Conservation (phyloP, 768 basidiomycete genomes). For the Lactarius vividus region DNA sequence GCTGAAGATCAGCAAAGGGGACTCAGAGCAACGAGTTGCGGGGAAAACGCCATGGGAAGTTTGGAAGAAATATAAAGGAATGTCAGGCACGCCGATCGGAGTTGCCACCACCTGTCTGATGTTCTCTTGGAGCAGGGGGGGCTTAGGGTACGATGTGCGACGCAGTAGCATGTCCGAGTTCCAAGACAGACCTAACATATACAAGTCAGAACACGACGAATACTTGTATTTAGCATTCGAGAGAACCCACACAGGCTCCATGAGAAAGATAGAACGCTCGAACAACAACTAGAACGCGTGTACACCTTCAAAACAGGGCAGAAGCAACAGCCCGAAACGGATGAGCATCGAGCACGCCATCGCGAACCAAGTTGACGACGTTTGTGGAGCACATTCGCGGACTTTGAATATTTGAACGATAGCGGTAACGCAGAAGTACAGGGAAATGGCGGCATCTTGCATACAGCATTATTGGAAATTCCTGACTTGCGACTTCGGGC, state of each 20-base stretch:
- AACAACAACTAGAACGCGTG: neutral
- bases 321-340: neutral
- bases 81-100: neutral
- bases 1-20: constrained; percentile 15
- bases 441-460: neutral
- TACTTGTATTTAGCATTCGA: neutral
- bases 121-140: neutral
- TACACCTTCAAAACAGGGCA: neutral
- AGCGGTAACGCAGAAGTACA: neutral
- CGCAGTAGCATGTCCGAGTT: neutral
- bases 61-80: constrained; percentile 7
- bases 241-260: neutral
- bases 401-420: neutral
- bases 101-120: neutral
- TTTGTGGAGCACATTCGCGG: constrained; percentile 20
- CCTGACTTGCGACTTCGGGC: neutral
- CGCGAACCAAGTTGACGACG: constrained; percentile 24
- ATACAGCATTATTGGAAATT: neutral
- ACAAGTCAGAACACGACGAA: neutral
- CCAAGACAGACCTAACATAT: neutral
- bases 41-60: neutral
- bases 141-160: neutral
- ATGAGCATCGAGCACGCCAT: constrained; percentile 26
- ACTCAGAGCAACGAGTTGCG: neutral
- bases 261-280: neutral